These are phyloP conservation scores for Pogostemon cablin DNA, from an alignment of 257 asterid genomes.

Conservation along the genomic window DNA sequence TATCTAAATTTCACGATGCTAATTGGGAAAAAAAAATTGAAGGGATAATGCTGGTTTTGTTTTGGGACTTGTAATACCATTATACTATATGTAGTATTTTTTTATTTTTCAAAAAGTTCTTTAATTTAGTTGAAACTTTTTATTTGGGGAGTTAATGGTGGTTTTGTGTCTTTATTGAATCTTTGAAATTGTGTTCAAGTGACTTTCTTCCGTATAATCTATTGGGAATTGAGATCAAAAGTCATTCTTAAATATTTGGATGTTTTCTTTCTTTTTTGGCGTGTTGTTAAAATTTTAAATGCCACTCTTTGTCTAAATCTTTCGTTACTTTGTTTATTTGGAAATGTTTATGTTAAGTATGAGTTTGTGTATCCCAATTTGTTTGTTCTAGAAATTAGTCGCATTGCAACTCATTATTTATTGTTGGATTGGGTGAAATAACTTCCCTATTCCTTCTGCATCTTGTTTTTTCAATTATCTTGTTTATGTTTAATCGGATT, in stretches of 20 bases:
- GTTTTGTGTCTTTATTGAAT: not conserved
- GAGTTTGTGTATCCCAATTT: not conserved
- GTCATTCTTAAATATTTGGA: conserved; percentile 8
- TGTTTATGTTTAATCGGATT: conserved; percentile 2
- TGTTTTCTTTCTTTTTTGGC: not conserved
- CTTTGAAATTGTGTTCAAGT: conserved; percentile 2
- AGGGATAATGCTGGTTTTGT: too few relatives aligned
- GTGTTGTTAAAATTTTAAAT: not conserved
- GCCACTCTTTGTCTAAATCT: not conserved
- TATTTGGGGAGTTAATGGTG: conserved; percentile 8
- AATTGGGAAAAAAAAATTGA: too few relatives aligned
- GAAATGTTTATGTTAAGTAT: not conserved
- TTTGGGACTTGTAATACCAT: too few relatives aligned
- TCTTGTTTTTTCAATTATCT: not conserved
- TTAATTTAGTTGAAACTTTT: conserved; percentile 12
- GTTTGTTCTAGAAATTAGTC: conserved; percentile 1
- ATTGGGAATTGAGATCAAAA: conserved; percentile 10
- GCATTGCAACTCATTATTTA: not conserved
- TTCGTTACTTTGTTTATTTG: not conserved
- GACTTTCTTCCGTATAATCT: conserved; percentile 16
- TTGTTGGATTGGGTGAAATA: conserved; percentile 1
- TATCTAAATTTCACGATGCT: too few relatives aligned
- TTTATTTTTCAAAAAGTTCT: not conserved
- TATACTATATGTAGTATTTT: not conserved
- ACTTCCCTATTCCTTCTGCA: not conserved